These are phyloP conservation scores for Cercospora zeae-maydis DNA, from an alignment of 2,329 filamentous ascomycete genomes.

Conservation along the genomic window DNA sequence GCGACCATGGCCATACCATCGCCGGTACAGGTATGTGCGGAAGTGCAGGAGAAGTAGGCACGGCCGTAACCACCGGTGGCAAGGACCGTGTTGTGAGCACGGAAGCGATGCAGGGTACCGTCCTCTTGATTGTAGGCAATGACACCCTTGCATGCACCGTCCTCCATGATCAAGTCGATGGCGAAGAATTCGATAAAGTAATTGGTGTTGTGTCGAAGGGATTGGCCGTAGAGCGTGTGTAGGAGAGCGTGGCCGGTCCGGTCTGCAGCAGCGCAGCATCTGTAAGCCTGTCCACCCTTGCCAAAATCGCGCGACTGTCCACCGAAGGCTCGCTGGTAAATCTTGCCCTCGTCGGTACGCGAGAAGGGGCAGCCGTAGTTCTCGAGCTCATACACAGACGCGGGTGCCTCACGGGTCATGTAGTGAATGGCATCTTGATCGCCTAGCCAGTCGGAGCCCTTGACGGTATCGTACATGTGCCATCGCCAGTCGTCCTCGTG, in stretches of 20 bases:
- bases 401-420: constrained; percentile 93
- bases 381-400: constrained; percentile 89
- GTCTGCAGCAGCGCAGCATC: constrained; percentile 93
- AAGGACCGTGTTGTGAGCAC: constrained; percentile 92
- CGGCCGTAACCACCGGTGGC: constrained; percentile 97
- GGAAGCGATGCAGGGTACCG: constrained; percentile 94
- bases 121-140: constrained; percentile 99
- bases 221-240: constrained; percentile 97
- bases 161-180: constrained; percentile 94
- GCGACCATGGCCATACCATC: constrained; percentile 99
- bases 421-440: constrained; percentile 98
- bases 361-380: constrained; percentile 97
- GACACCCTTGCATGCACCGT: constrained; percentile 93
- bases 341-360: constrained; percentile 92
- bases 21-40: constrained; percentile 96
- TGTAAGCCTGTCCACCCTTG: constrained; percentile 96
- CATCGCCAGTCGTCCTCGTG: constrained; percentile 98
- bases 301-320: constrained; percentile 93
- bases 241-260: constrained; percentile 95
- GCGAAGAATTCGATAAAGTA: constrained; percentile 99
- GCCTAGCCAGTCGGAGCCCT: constrained; percentile 95
- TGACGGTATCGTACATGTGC: constrained; percentile 99
- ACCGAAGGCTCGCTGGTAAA: constrained; percentile 98
- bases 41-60: constrained; percentile 97
- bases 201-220: constrained; percentile 94